Percentiles rank a stretch among this genome's conserved stretches.
Evolutionary conservation across 2,329 filamentous ascomycete genomes (phyloP).

Genomic region (Immersiporthe knoxdaviesiana): DNA sequence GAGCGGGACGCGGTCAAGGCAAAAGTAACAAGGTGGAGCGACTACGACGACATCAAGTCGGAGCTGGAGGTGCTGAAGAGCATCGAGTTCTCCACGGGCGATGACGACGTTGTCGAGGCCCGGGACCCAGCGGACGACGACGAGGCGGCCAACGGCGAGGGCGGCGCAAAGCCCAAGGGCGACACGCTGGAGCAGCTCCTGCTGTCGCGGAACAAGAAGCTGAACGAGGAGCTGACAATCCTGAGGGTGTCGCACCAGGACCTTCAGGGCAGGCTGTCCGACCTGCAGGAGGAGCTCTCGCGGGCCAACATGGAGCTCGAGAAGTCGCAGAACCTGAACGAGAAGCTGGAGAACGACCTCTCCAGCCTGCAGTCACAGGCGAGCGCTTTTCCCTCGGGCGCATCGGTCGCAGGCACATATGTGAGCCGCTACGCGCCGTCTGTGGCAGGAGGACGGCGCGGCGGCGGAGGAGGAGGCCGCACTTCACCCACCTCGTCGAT

Average conservation of each 20-base stretch:
- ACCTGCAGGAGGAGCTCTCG: conserved; percentile 81
- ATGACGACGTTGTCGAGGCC: conserved; percentile 66
- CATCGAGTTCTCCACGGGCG: conserved; percentile 92
- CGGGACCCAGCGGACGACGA: conserved; percentile 36
- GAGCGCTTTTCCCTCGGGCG: conserved; percentile 84
- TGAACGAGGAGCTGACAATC: conserved; percentile 90
- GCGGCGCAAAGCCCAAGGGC: conserved; percentile 61
- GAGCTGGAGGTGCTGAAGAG: conserved; percentile 97
- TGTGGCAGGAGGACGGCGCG: conserved; percentile 62
- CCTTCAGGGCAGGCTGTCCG: conserved; percentile 77
- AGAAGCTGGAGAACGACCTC: conserved; percentile 90
- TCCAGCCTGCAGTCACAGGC: conserved; percentile 85
- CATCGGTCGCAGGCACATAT: conserved; percentile 92
- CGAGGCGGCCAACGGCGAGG: conserved; percentile 49
- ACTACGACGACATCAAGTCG: conserved; percentile 95
- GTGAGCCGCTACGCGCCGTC: conserved; percentile 75
- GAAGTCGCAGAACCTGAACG: conserved; percentile 79
- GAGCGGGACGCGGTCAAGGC: conserved; percentile 79
- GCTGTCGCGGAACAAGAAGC: conserved; percentile 92
- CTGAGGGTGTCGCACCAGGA: conserved; percentile 94
- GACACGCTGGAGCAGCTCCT: conserved; percentile 90
- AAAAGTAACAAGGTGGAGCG: conserved; percentile 86
- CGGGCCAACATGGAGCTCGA: conserved; percentile 84
- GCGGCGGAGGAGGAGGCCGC: conserved; percentile 59
- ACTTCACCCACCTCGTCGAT: conserved; percentile 96